Evolutionary conservation across 2,329 filamentous ascomycete species (phyloP).

Genomic region (Graphium sp.): DNA sequence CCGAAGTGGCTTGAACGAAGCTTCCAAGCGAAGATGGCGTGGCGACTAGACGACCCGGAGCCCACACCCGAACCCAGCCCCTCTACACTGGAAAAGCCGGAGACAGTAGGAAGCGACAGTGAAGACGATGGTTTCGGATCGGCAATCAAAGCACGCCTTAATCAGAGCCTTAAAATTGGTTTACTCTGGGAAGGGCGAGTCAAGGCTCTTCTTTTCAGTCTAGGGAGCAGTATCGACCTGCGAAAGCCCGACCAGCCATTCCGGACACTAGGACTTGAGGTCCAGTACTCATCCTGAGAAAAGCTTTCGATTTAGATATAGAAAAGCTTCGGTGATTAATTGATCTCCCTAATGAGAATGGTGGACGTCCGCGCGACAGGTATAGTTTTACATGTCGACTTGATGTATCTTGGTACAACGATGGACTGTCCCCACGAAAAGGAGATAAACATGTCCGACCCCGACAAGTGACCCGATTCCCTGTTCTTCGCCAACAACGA

Average conservation of each 20-base stretch:
- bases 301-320: background rate
- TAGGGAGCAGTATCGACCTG: slow-evolving; percentile 74
- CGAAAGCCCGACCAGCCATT: slow-evolving; percentile 61
- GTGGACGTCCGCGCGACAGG: background rate
- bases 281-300: slow-evolving; percentile 64
- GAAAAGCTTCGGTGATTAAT: background rate
- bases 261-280: slow-evolving; percentile 57
- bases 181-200: slow-evolving; percentile 85
- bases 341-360: background rate
- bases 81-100: slow-evolving; percentile 3
- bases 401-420: background rate
- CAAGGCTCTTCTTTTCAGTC: slow-evolving; percentile 82
- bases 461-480: background rate
- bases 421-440: background rate
- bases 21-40: slow-evolving; percentile 36
- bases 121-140: slow-evolving; percentile 57
- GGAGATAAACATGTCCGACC: background rate
- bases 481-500: background rate
- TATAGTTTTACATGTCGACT: background rate
- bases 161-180: slow-evolving; percentile 75
- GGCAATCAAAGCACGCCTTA: slow-evolving; percentile 76
- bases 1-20: slow-evolving; percentile 20
- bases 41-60: slow-evolving; percentile 23
- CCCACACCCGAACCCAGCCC: slow-evolving; percentile 12
- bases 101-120: slow-evolving; percentile 4